Evolutionary conservation across 192 early-diverging fungal genomes (phyloP).

Genomic region (Coemansia sp.): DNA sequence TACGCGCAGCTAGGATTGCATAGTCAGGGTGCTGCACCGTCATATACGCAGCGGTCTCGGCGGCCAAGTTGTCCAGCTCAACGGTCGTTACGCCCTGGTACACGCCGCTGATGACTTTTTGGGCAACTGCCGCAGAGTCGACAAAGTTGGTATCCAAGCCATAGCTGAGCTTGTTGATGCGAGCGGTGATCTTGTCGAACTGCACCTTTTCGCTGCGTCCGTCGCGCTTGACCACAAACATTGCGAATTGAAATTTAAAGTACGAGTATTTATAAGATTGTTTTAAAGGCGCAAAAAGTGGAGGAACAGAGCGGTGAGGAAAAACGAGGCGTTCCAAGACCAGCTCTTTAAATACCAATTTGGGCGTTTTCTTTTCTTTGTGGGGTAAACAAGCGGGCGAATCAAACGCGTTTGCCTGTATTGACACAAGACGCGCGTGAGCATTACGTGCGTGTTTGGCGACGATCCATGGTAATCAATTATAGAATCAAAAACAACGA

Average conservation of each 20-base stretch:
- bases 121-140: slow-evolving; percentile 83
- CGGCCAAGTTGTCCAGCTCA: slow-evolving; percentile 95
- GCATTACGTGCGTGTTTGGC: not conserved
- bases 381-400: not conserved
- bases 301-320: too few species aligned
- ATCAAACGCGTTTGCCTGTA: not conserved
- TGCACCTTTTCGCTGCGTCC: slow-evolving; percentile 90
- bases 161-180: slow-evolving; percentile 93
- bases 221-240: slow-evolving; percentile 60
- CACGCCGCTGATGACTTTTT: slow-evolving; percentile 94
- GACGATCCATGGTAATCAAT: not conserved
- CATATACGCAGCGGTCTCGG: slow-evolving; percentile 88
- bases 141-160: slow-evolving; percentile 91
- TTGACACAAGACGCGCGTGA: slow-evolving; percentile 75
- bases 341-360: too few species aligned
- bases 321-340: too few species aligned
- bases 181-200: slow-evolving; percentile 93
- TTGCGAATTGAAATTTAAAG: slow-evolving; percentile 95
- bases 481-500: not conserved
- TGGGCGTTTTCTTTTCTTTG: too few species aligned
- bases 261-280: too few species aligned
- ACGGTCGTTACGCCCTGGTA: slow-evolving; percentile 97
- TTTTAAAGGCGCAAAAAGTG: too few species aligned
- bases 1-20: slow-evolving; percentile 92
- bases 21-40: slow-evolving; percentile 95